Evolutionary conservation across 371 early-diverging fungal species (phyloP), one percentile per base, ranked within the genome.

Genomic region (Cokeromyces recurvatus): DNA sequence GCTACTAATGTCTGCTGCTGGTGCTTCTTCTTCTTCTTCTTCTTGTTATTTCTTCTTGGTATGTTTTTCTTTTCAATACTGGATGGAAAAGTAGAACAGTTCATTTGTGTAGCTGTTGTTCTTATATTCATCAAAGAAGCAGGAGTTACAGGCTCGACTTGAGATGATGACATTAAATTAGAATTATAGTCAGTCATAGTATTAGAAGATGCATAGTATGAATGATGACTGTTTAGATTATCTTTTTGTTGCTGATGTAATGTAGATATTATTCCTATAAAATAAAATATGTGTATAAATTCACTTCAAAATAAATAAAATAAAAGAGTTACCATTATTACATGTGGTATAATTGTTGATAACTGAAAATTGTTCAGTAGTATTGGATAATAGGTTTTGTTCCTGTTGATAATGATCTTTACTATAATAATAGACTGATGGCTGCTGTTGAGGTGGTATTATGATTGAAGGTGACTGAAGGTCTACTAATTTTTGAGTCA

Each of bases 111-210:
- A 22, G 17, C 15, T 1, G 22, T 16, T 10, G 38, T 55, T 17
- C 61, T 71, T 46, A 62, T 56, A 24, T 77, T 73, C 83, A 84
- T 83, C 27, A 85, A 48, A 9, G 81, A 81, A 1, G 79, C 73
- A 12, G 83, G 84, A 0, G 84, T 87, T 6, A 77, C 79, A 20
- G 82, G 85, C 24, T 74, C 78, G 35, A 80, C 32, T 4, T 38
- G 40, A 37, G 53, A 42, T 1, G 53, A 53, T n/a, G 40, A 29
- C 11, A 27, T 27, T 27, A 27, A 11, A 27, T 11, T 27, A 11
- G 11, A 27, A 27, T 11, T 32, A 24, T 32, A 9, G 9, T 50
- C 25, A 4, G 29, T 22, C 6, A 36, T 36, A n/a, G n/a, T 29
- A 23, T 17, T 36, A 32, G 37, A 23, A 36, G 24, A 35, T 22